These are phyloP conservation scores for Amanita inopinata DNA, from an alignment of 768 basidiomycete species.

Conservation along the genomic window DNA sequence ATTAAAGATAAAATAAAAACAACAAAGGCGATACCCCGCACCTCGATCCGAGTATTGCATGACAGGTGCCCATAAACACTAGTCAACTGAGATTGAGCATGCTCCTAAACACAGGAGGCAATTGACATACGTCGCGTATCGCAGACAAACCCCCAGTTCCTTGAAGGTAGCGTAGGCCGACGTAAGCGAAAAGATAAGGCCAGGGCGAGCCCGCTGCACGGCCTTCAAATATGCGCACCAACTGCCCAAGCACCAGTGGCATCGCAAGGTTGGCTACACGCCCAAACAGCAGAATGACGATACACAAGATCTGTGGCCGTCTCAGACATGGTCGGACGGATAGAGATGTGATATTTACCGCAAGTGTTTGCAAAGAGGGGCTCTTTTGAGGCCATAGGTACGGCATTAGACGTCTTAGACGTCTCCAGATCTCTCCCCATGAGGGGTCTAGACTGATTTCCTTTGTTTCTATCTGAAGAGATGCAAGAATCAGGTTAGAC, in stretches of 20 bases:
- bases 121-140: slow-evolving; percentile 40
- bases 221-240: slow-evolving; percentile 50
- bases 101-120: not conserved
- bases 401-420: slow-evolving; percentile 59
- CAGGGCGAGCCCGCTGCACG: slow-evolving; percentile 43
- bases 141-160: slow-evolving; percentile 69
- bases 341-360: slow-evolving; percentile 30
- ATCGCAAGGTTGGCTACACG: slow-evolving; percentile 69
- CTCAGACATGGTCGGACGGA: not conserved
- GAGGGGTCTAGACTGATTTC: slow-evolving; percentile 54
- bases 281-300: slow-evolving; percentile 59
- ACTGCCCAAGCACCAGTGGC: slow-evolving; percentile 59
- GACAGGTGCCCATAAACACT: slow-evolving; percentile 79
- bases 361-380: slow-evolving; percentile 56
- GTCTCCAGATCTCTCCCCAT: slow-evolving; percentile 58
- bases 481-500: slow-evolving; percentile 1
- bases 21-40: too few species aligned
- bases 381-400: slow-evolving; percentile 80
- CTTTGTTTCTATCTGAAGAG: slow-evolving; percentile 34
- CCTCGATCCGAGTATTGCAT: slow-evolving; percentile 82
- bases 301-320: slow-evolving; percentile 46
- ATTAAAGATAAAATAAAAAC: not conserved
- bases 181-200: slow-evolving; percentile 61
- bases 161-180: slow-evolving; percentile 61
- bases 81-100: slow-evolving; percentile 1